Evolutionary conservation across 768 basidiomycete genomes (phyloP).

Genomic region (Vishniacozyma victoriae): DNA sequence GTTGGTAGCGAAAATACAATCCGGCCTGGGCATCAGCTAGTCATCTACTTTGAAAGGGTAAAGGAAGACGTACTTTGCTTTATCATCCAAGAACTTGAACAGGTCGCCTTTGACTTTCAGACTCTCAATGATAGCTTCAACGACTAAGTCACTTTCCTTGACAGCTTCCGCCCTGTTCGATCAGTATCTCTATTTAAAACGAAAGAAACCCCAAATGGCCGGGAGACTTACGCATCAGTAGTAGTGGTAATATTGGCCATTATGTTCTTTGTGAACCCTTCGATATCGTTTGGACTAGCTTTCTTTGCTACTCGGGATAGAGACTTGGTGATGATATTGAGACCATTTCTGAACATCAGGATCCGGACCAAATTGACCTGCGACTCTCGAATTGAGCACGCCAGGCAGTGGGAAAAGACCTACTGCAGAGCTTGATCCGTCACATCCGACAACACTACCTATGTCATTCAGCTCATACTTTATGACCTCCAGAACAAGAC

Average conservation of each 20-base stretch:
- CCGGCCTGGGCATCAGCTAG: slow-evolving; percentile 1
- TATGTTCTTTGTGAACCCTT: slow-evolving; percentile 36
- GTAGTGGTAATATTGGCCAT: slow-evolving; percentile 46
- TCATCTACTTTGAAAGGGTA: too few species aligned
- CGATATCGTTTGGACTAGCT: slow-evolving; percentile 35
- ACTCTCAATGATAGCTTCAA: slow-evolving; percentile 52
- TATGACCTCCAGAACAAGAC: neutral
- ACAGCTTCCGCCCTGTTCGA: slow-evolving; percentile 42
- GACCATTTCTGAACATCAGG: slow-evolving; percentile 39
- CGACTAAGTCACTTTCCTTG: slow-evolving; percentile 46
- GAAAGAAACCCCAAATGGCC: neutral
- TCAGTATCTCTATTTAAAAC: neutral
- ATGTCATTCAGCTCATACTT: slow-evolving; percentile 1
- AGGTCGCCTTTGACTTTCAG: slow-evolving; percentile 49
- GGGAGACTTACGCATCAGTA: slow-evolving; percentile 45
- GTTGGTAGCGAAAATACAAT: slow-evolving; percentile 50
- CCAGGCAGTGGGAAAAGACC: neutral
- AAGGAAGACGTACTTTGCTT: slow-evolving; percentile 47
- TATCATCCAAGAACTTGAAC: slow-evolving; percentile 47
- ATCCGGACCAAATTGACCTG: neutral
- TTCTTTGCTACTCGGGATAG: slow-evolving; percentile 48
- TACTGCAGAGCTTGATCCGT: slow-evolving; percentile 45
- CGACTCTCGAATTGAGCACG: neutral
- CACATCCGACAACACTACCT: slow-evolving; percentile 48
- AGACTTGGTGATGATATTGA: slow-evolving; percentile 49